Conservation (phyloP, 1,284 basidiomycete species). For the Apiotrichum laibachii region DNA sequence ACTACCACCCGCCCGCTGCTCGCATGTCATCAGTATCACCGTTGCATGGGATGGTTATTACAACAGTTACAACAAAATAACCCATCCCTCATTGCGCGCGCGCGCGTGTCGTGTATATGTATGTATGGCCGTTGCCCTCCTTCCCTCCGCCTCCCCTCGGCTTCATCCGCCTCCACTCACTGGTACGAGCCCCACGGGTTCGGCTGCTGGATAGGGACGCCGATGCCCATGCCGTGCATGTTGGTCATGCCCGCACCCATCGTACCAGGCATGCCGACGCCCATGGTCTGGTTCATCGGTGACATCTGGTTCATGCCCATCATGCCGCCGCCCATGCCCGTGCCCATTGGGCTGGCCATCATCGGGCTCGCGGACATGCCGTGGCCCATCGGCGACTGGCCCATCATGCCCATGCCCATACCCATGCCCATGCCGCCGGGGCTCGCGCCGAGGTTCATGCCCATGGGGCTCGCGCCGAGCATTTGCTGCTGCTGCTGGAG, state of each 20-base stretch:
- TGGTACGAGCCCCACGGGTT: conserved; percentile 4
- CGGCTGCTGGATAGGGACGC: conserved; percentile 1
- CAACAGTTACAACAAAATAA: too few species aligned
- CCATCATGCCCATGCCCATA: conserved; percentile 2
- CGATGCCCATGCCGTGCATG: conserved; percentile 6
- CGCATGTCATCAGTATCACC: too few species aligned
- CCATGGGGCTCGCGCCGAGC: not conserved
- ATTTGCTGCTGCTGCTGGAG: conserved; percentile 1
- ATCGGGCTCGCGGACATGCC: not conserved
- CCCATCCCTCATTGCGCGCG: too few species aligned
- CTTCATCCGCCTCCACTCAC: not conserved
- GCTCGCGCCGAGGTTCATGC: not conserved
- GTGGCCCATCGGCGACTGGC: not conserved
- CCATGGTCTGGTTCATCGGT: too few species aligned
- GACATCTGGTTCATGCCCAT: not conserved
- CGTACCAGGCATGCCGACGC: too few species aligned
- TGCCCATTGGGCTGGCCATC: not conserved
- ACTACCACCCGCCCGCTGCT: too few species aligned
- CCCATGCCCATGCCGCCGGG: conserved; percentile 5
- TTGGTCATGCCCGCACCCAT: conserved; percentile 1
- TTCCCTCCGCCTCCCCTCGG: too few species aligned
- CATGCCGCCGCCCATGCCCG: not conserved
- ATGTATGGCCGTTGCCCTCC: not conserved
- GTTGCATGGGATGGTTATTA: too few species aligned
- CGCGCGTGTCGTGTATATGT: too few species aligned